A percentile compares a stretch with the other conserved stretches of the same genome.
Evolutionary conservation across 1,139 yeast species (phyloP).

Genomic region (Yamadazyma oceani): DNA sequence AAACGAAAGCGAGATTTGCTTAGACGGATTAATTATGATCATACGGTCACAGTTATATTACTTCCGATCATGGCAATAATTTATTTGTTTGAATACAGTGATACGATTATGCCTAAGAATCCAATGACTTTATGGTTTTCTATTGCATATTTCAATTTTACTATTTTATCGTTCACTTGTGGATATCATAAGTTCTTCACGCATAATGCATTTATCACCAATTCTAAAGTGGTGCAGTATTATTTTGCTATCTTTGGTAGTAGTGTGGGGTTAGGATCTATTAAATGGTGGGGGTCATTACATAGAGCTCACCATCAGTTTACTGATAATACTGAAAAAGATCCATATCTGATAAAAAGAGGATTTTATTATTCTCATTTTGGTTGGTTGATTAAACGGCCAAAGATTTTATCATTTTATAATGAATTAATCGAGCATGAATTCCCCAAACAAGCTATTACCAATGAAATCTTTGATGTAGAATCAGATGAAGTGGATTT

Average conservation of each 20-base stretch:
- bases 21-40: constrained; percentile 32
- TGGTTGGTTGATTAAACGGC: constrained; percentile 63
- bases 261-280: constrained; percentile 62
- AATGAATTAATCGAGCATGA: constrained; percentile 41
- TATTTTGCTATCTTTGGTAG: constrained; percentile 55
- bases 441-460: constrained; percentile 21
- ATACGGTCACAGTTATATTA: constrained; percentile 32
- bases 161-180: constrained; percentile 40
- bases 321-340: constrained; percentile 63
- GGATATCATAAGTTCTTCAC: constrained; percentile 53
- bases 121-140: constrained; percentile 31
- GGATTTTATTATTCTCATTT: constrained; percentile 62
- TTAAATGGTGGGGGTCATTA: constrained; percentile 61
- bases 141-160: constrained; percentile 35
- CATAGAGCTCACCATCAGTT: constrained; percentile 72
- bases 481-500: constrained; percentile 27
- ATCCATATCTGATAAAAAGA: constrained; percentile 63
- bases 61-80: constrained; percentile 28
- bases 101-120: constrained; percentile 25
- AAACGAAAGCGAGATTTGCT: constrained; percentile 35
- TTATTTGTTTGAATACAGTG: constrained; percentile 21
- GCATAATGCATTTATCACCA: constrained; percentile 53
- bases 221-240: constrained; percentile 34
- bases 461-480: constrained; percentile 12
- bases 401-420: constrained; percentile 38